Conservation (phyloP, 345 rosid species). For the Noccaea caerulescens region DNA sequence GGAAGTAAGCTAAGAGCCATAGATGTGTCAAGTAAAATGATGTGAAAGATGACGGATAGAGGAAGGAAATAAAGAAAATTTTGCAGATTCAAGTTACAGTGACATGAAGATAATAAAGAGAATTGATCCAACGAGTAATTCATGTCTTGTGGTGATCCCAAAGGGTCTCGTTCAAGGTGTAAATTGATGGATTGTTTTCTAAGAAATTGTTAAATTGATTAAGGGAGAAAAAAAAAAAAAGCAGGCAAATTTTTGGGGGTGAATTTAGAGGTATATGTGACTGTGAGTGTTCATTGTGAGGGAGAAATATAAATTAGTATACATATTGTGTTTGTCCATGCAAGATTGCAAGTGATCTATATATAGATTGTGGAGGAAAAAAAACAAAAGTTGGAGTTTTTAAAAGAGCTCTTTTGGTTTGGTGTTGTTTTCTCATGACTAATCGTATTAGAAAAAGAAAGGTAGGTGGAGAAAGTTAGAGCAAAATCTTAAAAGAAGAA, state of each 20-base stretch:
- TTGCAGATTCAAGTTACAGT: slow-evolving; percentile 20
- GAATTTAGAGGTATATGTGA: background rate
- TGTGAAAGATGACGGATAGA: slow-evolving; percentile 14
- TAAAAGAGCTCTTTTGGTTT: no score
- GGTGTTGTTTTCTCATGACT: no score
- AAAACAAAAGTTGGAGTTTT: no score
- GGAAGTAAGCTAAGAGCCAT: slow-evolving; percentile 43
- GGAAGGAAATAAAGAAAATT: slow-evolving; percentile 14
- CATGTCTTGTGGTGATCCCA: slow-evolving; percentile 28
- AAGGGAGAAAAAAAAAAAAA: background rate
- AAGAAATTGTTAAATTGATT: slow-evolving; percentile 4
- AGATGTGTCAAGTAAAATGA: slow-evolving; percentile 3
- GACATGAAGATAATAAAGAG: slow-evolving; percentile 9
- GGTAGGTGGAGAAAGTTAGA: background rate
- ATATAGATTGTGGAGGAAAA: background rate
- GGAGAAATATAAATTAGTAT: background rate
- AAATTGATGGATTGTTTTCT: slow-evolving; percentile 2
- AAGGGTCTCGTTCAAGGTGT: slow-evolving; percentile 24
- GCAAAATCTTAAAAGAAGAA: background rate
- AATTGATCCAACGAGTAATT: slow-evolving; percentile 8
- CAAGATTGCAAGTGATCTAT: no score
- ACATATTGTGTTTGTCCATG: background rate
- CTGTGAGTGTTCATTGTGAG: background rate
- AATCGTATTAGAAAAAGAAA: background rate
- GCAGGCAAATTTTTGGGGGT: background rate